Evolutionary conservation across 768 basidiomycete genomes (phyloP).

Genomic region (Kwoniella newhampshirensis): DNA sequence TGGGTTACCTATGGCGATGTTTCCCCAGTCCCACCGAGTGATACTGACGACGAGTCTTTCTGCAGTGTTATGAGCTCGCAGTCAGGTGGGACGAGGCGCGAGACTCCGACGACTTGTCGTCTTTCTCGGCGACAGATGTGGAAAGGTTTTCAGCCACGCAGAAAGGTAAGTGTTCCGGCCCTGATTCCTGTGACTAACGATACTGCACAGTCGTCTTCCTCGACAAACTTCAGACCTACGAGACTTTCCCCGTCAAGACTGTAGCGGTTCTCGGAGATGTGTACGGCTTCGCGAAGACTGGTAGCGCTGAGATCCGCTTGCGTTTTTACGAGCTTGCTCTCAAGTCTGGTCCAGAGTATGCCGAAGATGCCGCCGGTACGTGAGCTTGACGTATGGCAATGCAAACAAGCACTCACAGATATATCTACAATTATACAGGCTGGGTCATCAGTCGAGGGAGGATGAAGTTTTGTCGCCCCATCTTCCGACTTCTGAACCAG

Average conservation of each 20-base stretch:
- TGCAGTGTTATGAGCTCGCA: slow-evolving; percentile 66
- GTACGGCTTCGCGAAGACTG: slow-evolving; percentile 60
- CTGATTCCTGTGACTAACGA: background rate
- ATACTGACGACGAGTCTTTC: background rate
- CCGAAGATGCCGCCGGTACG: slow-evolving; percentile 49
- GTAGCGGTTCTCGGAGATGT: slow-evolving; percentile 62
- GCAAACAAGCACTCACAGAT: background rate
- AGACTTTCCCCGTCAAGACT: slow-evolving; percentile 64
- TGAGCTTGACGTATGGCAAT: background rate
- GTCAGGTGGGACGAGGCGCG: slow-evolving; percentile 71
- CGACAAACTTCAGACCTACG: slow-evolving; percentile 68
- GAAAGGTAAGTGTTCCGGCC: slow-evolving; percentile 59
- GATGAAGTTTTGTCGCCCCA: slow-evolving; percentile 54
- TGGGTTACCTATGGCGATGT: slow-evolving; percentile 44
- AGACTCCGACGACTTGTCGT: slow-evolving; percentile 53
- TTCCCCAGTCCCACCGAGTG: background rate
- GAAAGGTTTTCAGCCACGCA: slow-evolving; percentile 70
- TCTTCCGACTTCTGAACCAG: slow-evolving; percentile 48
- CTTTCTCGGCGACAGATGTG: slow-evolving; percentile 66
- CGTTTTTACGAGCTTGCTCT: slow-evolving; percentile 76
- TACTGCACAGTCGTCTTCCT: slow-evolving; percentile 70
- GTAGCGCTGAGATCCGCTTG: slow-evolving; percentile 74
- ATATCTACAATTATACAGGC: slow-evolving; percentile 18
- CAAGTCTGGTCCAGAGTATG: slow-evolving; percentile 50
- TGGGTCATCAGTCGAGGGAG: slow-evolving; percentile 52